A percentile compares a stretch with the other conserved stretches of the same genome.
Evolutionary conservation across 495 filamentous ascomycete genomes (phyloP).

Genomic region (Aspergillus coremiiformis): DNA sequence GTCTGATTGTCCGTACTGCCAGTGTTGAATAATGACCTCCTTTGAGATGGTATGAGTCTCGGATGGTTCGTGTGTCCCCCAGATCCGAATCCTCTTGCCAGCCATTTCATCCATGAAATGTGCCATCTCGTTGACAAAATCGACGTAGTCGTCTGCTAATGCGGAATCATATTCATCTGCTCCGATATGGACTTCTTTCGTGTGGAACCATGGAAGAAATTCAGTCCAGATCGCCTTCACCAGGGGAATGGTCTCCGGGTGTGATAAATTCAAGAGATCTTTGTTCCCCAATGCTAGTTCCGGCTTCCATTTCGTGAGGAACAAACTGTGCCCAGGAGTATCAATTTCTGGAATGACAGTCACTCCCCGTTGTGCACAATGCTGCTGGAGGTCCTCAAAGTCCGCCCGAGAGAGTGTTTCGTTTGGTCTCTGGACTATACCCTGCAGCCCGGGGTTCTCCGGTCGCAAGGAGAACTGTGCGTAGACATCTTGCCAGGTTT

Average conservation of each 20-base stretch:
- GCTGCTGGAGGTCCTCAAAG: slow-evolving; percentile 43
- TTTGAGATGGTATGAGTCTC: slow-evolving; percentile 28
- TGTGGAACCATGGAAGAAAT: slow-evolving; percentile 50
- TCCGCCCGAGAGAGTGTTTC: slow-evolving; percentile 41
- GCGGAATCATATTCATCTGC: slow-evolving; percentile 49
- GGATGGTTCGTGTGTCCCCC: slow-evolving; percentile 47
- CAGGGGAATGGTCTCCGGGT: slow-evolving; percentile 47
- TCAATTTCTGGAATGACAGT: slow-evolving; percentile 52
- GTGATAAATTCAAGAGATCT: slow-evolving; percentile 47
- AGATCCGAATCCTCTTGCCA: slow-evolving; percentile 45
- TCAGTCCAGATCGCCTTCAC: slow-evolving; percentile 49
- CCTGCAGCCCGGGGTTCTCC: slow-evolving; percentile 29
- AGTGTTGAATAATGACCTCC: slow-evolving; percentile 47
- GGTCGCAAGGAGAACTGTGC: slow-evolving; percentile 45
- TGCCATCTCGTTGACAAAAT: slow-evolving; percentile 48
- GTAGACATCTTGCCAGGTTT: slow-evolving; percentile 44
- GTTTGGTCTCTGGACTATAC: slow-evolving; percentile 39
- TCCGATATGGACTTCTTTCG: slow-evolving; percentile 50
- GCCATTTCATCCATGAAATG: slow-evolving; percentile 33
- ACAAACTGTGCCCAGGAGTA: slow-evolving; percentile 45
- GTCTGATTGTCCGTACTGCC: slow-evolving; percentile 52
- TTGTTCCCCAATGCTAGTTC: slow-evolving; percentile 42
- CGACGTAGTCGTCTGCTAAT: slow-evolving; percentile 45
- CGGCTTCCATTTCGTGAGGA: slow-evolving; percentile 51
- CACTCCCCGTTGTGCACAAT: slow-evolving; percentile 45